These are phyloP conservation scores for Ballota nigra DNA, from an alignment of 257 asterid species.

Conservation along the genomic window DNA sequence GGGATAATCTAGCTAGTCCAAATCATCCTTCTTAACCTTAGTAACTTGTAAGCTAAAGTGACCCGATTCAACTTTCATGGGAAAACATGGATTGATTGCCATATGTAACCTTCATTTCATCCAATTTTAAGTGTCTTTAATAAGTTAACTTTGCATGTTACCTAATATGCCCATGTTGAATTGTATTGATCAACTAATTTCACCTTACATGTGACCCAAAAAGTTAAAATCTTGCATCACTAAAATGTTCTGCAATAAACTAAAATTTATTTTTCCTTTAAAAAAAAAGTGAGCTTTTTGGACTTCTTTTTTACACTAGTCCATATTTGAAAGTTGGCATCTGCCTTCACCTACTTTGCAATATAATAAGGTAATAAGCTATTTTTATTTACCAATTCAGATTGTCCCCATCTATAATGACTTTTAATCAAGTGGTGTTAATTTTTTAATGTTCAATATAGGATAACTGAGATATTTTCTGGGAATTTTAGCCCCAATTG, in stretches of 20 bases:
- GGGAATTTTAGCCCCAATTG: not conserved
- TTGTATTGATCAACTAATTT: not conserved
- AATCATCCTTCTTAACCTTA: not conserved
- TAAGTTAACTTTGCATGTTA: not conserved
- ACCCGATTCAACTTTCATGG: not conserved
- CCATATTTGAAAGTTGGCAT: conserved; percentile 13
- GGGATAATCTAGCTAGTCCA: conserved; percentile 44
- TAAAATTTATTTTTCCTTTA: not conserved
- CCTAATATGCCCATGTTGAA: too few species aligned
- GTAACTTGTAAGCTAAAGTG: conserved; percentile 4
- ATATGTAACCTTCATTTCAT: not conserved
- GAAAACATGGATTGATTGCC: not conserved
- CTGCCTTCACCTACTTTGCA: conserved; percentile 17
- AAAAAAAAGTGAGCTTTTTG: not conserved
- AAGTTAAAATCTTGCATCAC: not conserved
- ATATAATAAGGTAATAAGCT: conserved; percentile 3
- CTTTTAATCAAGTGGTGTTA: not conserved
- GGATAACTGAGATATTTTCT: not conserved
- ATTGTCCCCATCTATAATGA: too few species aligned
- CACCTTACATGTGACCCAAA: not conserved
- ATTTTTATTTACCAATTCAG: too few species aligned
- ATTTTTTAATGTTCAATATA: not conserved
- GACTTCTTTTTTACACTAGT: conserved; percentile 8
- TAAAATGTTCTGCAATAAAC: not conserved
- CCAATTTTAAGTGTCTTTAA: not conserved